phyloP scores from a whole-genome alignment of 2,329 filamentous ascomycete genomes.

The Calonectria fujianensis region DNA sequence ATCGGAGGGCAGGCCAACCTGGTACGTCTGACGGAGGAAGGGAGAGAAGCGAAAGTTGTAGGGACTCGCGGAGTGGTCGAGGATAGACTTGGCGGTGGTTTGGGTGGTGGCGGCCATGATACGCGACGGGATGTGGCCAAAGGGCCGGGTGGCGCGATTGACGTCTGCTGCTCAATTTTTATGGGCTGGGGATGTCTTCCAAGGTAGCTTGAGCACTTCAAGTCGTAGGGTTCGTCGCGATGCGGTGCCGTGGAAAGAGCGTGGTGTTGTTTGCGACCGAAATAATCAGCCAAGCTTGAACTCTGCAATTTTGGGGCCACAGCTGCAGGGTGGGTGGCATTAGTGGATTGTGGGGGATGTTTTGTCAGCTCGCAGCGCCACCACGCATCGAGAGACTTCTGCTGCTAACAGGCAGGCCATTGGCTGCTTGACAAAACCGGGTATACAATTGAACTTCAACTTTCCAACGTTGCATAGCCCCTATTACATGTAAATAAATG shows the following conservation, averaged over 20 bases:
- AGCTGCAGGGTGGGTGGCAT: conserved; percentile 34
- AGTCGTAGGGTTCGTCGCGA: not conserved
- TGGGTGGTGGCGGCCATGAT: conserved; percentile 58
- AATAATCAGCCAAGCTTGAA: conserved; percentile 25
- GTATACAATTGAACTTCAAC: not conserved
- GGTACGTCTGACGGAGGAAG: conserved; percentile 88
- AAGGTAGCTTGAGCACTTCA: not conserved
- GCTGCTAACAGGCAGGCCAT: not conserved
- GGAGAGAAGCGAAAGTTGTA: conserved; percentile 90
- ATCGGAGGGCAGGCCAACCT: conserved; percentile 87
- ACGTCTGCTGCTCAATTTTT: not conserved
- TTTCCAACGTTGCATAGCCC: not conserved
- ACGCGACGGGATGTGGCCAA: conserved; percentile 39
- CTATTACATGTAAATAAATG: not conserved
- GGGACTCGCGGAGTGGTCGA: conserved; percentile 72
- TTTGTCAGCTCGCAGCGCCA: conserved; percentile 45
- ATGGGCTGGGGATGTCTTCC: not conserved
- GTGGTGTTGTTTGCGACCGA: conserved; percentile 26
- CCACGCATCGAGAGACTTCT: conserved; percentile 21
- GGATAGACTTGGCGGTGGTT: conserved; percentile 66
- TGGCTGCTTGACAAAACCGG: not conserved
- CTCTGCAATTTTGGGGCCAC: conserved; percentile 36
- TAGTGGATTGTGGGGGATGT: conserved; percentile 33
- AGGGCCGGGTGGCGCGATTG: conserved; percentile 29
- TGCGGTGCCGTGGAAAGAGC: conserved; percentile 2